Base-by-base conservation (phyloP, 208 protist genomes). In the Histomonas meleagridis region DNA sequence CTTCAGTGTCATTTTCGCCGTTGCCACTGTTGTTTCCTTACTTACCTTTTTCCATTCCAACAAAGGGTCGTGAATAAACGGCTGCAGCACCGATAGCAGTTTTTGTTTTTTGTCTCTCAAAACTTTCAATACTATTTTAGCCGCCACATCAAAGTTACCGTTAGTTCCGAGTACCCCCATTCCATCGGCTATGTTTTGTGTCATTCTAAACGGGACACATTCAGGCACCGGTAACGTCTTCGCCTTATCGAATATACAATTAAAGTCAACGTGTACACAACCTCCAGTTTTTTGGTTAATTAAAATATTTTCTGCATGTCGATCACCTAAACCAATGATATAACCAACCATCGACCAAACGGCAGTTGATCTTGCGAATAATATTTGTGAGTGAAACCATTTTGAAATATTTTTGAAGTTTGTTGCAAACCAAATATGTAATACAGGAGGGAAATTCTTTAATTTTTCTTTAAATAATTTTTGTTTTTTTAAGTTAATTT, bases 261-360 rank as follows among this genome's bases (percentile, higher is more conserved):
- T 96, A 93, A 99, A 98, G 94, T 97, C 96, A 21, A 97, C 95
- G 90, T 97, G 95, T 26, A 96, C 92, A 72, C 65, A 92, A 10
- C 78, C 65, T 35, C 91, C 60, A 32, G 91, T 94, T 48, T 79
- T 92, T 76, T 94, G 46, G 93, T 98, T 96, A 26, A 99, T 57
- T 92, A 98, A 95, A 65, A 99, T 94, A 93, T 99, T 99, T 94
- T 99, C 97, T 26, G 95, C 95, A 81, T 95, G 98, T 95, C 97
- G 94, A 92, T 98, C 97, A 28, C 97, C 97, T 14, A 72, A 32
- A 32, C 96, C 97, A 51, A 98, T 95, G 90, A 98, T 95, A 93
- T 97, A 97, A 2, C 97, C 97, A 5, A 97, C 97, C 93, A 98
- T 98, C 91, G 96, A 97, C 97, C 96, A 97, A 32, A 97, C 95